Evolutionary conservation across 108 stramenopile species (phyloP), one percentile per base, ranked within the genome.

Genomic region (Aurantiochytrium sp.): DNA sequence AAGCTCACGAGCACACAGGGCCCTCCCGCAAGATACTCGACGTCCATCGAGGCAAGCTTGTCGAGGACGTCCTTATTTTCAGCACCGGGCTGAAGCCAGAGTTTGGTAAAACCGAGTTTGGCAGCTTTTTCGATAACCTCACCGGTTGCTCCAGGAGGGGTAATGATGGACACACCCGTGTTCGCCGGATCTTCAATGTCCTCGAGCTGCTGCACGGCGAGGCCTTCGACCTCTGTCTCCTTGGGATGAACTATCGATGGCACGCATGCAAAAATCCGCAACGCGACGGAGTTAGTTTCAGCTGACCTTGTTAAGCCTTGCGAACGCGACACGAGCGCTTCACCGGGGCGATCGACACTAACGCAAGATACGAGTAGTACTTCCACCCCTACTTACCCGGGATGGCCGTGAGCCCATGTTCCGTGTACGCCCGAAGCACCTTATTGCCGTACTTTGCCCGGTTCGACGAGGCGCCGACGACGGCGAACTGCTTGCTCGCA

Each of bases 11-110:
- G 76, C 12, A 83, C 76, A 4, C 76, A 83, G 19, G 76, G 76
- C 1, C 76, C 76, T 14, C 76, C 76, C 51, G 76, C 76, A 35
- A 83, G 45, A 42, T 69, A 69, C 64, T 69, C 21, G 19, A 83
- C 76, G 51, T 83, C 76, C 45, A 83, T 53, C 43, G 10, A 12
- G n/a, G 45, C 76, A 3, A 83, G 51, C 28, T 83, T 53, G 4
- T 47, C 76, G 49, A 83, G 45, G 4, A 83, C 76, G 43, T 47
- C 76, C 28, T 47, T 21, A 18, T 12, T 53, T 45, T 83, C 76
- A 12, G 76, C 76, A 45, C 76, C 76, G 28, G 76, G 76, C 3
- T 83, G 76, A 35, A 83, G 76, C 76, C 76, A 83, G 76, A 83
- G 51, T 4, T 83, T 83, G 23, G 19, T 83, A 35, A 83, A 83